A percentile compares a stretch with the other conserved stretches of the same genome.
These are phyloP conservation scores for Rhododendron ferrugineum DNA, from an alignment of 148 eudicot genomes.

Conservation along the genomic window DNA sequence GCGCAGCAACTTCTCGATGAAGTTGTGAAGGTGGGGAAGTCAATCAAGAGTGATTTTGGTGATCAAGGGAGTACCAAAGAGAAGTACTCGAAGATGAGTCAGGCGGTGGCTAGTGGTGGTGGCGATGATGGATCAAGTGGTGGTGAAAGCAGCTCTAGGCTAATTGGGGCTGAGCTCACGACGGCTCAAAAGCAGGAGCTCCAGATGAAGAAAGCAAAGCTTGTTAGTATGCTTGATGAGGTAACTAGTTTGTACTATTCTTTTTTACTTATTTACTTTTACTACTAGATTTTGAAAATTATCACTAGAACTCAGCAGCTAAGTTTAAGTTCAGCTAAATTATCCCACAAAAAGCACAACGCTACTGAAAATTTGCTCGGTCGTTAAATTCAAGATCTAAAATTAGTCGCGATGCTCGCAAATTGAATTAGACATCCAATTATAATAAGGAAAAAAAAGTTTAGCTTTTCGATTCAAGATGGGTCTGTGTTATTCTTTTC, in stretches of 20 bases:
- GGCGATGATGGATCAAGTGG: constrained; percentile 13
- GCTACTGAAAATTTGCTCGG: not conserved
- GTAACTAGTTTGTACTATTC: constrained; percentile 26
- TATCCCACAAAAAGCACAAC: too few relatives aligned
- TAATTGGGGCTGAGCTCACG: constrained; percentile 30
- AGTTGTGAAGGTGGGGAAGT: constrained; percentile 55
- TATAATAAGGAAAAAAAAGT: not conserved
- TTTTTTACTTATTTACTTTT: not conserved
- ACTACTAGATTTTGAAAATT: not conserved
- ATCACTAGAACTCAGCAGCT: not conserved
- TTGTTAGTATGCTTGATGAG: constrained; percentile 87
- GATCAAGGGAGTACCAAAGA: not conserved
- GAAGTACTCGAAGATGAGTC: not conserved
- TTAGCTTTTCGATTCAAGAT: not conserved
- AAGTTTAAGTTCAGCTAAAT: not conserved
- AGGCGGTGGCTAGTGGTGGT: not conserved
- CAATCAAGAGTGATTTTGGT: constrained; percentile 10
- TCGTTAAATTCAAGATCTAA: too few relatives aligned
- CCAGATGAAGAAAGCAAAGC: constrained; percentile 78
- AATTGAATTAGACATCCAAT: too few relatives aligned
- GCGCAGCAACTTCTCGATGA: constrained; percentile 67
- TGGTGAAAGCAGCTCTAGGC: not conserved
- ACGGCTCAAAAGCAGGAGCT: constrained; percentile 70
- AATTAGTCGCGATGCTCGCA: too few relatives aligned
- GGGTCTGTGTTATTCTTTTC: not conserved